These are phyloP conservation scores for Talaromyces sp. DNA, from an alignment of 2,329 filamentous ascomycete species.

Conservation along the genomic window DNA sequence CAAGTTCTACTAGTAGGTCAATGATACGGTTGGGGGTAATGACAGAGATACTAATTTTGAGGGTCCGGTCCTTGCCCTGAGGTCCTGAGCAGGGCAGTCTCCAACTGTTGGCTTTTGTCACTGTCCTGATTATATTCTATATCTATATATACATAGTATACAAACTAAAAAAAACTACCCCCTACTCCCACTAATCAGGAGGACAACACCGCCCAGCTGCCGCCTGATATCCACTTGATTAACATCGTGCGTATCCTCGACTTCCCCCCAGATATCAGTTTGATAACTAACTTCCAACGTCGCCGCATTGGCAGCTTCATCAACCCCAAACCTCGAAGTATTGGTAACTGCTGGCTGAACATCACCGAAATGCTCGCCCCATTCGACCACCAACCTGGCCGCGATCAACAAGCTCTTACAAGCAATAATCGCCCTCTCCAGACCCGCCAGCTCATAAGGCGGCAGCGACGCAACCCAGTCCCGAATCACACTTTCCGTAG, in stretches of 20 bases:
- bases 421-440: constrained; percentile 78
- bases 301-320: constrained; percentile 71
- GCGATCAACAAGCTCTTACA: constrained; percentile 81
- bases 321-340: constrained; percentile 61
- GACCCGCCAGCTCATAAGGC: constrained; percentile 74
- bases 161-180: constrained; percentile 12
- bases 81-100: too few species aligned
- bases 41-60: too few species aligned
- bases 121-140: background rate
- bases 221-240: constrained; percentile 82
- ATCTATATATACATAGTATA: background rate
- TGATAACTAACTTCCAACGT: constrained; percentile 88
- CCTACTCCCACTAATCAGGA: constrained; percentile 64
- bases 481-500: constrained; percentile 69
- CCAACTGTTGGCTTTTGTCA: background rate
- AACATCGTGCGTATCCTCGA: constrained; percentile 97
- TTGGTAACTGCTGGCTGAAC: constrained; percentile 31
- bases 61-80: too few species aligned
- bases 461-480: constrained; percentile 70
- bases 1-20: too few species aligned
- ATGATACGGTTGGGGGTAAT: too few species aligned
- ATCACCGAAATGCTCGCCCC: constrained; percentile 68
- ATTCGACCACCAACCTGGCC: constrained; percentile 72
- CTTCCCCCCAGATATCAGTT: constrained; percentile 86
- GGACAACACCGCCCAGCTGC: constrained; percentile 79